Evolutionary conservation across 192 early-diverging fungal species (phyloP).

Genomic region (Backusella circina): DNA sequence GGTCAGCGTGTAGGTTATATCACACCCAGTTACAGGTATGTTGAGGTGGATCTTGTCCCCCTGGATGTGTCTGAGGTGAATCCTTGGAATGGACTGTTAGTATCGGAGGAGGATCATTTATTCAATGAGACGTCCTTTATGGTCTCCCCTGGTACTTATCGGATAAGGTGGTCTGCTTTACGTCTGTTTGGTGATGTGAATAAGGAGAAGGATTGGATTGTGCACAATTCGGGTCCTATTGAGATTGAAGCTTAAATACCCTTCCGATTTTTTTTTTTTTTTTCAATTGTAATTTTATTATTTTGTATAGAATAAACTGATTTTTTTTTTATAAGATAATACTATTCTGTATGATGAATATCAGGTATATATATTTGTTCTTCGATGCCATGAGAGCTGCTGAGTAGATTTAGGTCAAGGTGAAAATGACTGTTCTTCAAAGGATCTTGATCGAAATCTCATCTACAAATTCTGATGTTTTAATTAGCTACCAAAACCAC

Average conservation of each 20-base stretch:
- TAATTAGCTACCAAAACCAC: too few species aligned
- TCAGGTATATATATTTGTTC: too few species aligned
- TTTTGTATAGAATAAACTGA: background rate
- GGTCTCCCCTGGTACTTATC: conserved; percentile 24
- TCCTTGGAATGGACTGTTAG: background rate
- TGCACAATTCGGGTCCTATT: conserved; percentile 17
- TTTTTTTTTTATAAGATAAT: background rate
- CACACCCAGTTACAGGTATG: conserved; percentile 24
- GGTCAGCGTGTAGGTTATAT: conserved; percentile 12
- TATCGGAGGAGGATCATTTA: background rate
- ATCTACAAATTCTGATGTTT: too few species aligned
- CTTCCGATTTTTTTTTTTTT: too few species aligned
- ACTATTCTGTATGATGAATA: too few species aligned
- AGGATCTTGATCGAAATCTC: too few species aligned
- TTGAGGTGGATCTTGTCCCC: background rate
- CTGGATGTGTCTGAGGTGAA: conserved; percentile 7
- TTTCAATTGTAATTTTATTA: background rate
- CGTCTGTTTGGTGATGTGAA: conserved; percentile 29
- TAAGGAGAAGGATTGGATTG: conserved; percentile 16
- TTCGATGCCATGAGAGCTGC: too few species aligned
- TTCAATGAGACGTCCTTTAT: background rate
- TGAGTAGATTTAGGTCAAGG: too few species aligned
- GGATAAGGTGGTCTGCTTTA: conserved; percentile 23
- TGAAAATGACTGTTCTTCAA: too few species aligned
- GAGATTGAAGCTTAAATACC: conserved; percentile 15